A percentile compares a stretch with the other conserved stretches of the same genome.
phyloP scores from a whole-genome alignment of 2,329 filamentous ascomycete species.

The Dissoconium aciculare region DNA sequence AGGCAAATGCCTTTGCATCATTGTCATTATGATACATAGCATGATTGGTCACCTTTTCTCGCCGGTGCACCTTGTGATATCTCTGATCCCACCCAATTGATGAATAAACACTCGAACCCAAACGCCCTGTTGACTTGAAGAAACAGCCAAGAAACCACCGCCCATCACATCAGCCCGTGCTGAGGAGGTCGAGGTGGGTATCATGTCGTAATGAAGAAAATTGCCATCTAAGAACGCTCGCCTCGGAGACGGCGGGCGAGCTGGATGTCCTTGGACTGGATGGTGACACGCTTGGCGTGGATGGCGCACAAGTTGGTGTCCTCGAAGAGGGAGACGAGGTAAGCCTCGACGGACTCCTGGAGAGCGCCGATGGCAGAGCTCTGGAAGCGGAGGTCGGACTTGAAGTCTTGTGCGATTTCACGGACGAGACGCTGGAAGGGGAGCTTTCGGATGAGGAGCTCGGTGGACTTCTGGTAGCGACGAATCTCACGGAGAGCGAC shows the following conservation, averaged over 20 bases:
- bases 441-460: slow-evolving; percentile 67
- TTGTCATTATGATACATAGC: slow-evolving; percentile 28
- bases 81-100: slow-evolving; percentile 16
- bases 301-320: slow-evolving; percentile 93
- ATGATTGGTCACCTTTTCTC: slow-evolving; percentile 13
- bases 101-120: not conserved
- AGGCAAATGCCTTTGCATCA: slow-evolving; percentile 20
- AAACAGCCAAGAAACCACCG: slow-evolving; percentile 15
- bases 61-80: slow-evolving; percentile 22
- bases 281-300: slow-evolving; percentile 90
- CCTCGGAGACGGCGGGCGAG: slow-evolving; percentile 50
- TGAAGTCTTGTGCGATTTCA: slow-evolving; percentile 53
- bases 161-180: slow-evolving; percentile 20
- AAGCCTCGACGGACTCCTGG: slow-evolving; percentile 92
- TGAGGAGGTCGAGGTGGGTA: slow-evolving; percentile 19
- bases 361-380: slow-evolving; percentile 85
- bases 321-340: slow-evolving; percentile 90
- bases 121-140: slow-evolving; percentile 4
- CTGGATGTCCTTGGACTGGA: slow-evolving; percentile 87
- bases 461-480: slow-evolving; percentile 75
- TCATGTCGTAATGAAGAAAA: not conserved
- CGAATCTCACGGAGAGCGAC: slow-evolving; percentile 83
- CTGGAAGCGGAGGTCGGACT: slow-evolving; percentile 77
- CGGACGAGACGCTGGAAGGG: slow-evolving; percentile 68
- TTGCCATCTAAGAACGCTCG: slow-evolving; percentile 36